phyloP scores from a whole-genome alignment of 768 basidiomycete genomes.

The Rhizopogon vinicolor region DNA sequence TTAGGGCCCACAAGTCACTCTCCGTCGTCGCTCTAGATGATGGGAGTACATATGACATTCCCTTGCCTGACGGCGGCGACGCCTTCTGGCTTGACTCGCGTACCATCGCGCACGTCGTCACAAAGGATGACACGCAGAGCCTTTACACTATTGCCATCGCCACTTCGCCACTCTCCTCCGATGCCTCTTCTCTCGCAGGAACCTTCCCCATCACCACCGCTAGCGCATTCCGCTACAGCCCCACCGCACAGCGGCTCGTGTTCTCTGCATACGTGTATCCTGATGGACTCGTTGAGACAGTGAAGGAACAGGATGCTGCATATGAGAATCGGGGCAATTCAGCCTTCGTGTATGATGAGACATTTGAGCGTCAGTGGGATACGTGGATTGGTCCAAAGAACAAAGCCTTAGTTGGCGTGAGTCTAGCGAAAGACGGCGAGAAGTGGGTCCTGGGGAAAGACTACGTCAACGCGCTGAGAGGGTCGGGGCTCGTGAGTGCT shows the following conservation, averaged over 20 bases:
- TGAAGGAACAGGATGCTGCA: slow-evolving; percentile 63
- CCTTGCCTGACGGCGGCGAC: slow-evolving; percentile 65
- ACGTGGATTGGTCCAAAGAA: slow-evolving; percentile 72
- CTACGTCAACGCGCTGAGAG: slow-evolving; percentile 58
- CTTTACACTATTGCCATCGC: slow-evolving; percentile 58
- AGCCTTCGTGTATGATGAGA: slow-evolving; percentile 66
- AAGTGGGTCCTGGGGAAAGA: slow-evolving; percentile 51
- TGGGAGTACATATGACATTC: slow-evolving; percentile 46
- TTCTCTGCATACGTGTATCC: slow-evolving; percentile 84
- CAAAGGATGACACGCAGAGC: slow-evolving; percentile 43
- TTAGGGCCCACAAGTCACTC: slow-evolving; percentile 68
- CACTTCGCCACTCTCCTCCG: slow-evolving; percentile 28
- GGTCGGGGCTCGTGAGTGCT: slow-evolving; percentile 56
- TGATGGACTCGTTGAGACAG: slow-evolving; percentile 67
- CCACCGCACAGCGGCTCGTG: slow-evolving; percentile 56
- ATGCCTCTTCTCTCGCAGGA: slow-evolving; percentile 47
- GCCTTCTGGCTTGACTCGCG: slow-evolving; percentile 74
- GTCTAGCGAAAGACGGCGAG: slow-evolving; percentile 40
- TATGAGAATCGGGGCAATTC: slow-evolving; percentile 71
- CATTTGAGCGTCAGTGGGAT: slow-evolving; percentile 78
- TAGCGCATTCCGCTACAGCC: slow-evolving; percentile 65
- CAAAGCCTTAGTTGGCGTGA: slow-evolving; percentile 67
- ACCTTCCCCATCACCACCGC: slow-evolving; percentile 65
- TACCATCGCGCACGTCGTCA: slow-evolving; percentile 68
- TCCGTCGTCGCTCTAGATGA: slow-evolving; percentile 57